These are phyloP conservation scores for Lumnitzera littorea DNA, from an alignment of 345 rosid genomes.

Conservation along the genomic window DNA sequence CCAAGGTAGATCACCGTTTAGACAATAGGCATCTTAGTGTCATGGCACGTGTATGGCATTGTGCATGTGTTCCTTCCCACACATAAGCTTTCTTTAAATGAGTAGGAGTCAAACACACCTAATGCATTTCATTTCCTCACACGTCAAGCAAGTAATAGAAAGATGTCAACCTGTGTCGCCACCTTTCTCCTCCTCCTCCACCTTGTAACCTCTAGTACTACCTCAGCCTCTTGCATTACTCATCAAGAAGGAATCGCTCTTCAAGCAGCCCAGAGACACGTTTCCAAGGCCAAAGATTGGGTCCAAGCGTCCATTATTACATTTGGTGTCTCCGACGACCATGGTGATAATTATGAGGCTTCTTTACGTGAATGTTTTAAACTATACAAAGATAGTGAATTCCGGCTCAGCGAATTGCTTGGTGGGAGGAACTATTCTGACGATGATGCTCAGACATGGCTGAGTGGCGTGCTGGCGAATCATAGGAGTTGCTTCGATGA, in stretches of 20 bases:
- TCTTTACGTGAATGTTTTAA: neutral
- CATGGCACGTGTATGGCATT: no score
- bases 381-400: neutral
- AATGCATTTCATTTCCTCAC: no score
- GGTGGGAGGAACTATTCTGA: no score
- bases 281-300: neutral
- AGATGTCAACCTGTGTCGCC: neutral
- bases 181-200: slow-evolving; percentile 5
- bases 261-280: neutral
- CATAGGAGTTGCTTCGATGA: neutral
- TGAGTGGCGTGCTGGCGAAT: neutral
- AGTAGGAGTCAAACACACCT: no score
- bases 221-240: neutral
- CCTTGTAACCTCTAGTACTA: neutral
- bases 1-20: no score
- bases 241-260: neutral
- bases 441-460: neutral
- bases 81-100: no score
- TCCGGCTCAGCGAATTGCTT: neutral
- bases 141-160: no score
- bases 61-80: no score
- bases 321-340: neutral
- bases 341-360: no score
- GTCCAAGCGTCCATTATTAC: neutral
- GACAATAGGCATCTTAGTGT: no score